Evolutionary conservation across 2,329 filamentous ascomycete species (phyloP).

Genomic region (Alternaria angustiovoidea): DNA sequence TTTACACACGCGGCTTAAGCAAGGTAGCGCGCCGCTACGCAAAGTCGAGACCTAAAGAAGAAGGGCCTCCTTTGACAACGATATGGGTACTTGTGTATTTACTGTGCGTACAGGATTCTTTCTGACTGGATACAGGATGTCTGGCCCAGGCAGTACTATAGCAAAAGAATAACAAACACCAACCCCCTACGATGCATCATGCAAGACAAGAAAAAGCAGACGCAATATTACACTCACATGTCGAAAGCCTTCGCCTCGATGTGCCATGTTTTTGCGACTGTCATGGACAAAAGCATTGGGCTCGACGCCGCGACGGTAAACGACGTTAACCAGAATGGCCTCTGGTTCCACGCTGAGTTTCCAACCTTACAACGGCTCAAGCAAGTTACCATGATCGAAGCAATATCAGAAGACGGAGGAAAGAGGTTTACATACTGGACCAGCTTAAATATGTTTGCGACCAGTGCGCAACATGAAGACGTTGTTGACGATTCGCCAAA

Average conservation of each 20-base stretch:
- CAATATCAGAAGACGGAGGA: not conserved
- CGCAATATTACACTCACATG: not conserved
- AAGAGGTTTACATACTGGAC: not conserved
- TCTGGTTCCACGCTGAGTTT: not conserved
- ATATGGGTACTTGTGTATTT: not conserved
- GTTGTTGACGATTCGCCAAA: not conserved
- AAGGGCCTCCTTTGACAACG: not conserved
- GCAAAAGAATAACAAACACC: not conserved
- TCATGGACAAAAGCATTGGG: not conserved
- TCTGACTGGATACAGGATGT: not conserved
- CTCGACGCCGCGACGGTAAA: not conserved
- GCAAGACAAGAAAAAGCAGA: not conserved
- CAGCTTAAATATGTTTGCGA: not conserved
- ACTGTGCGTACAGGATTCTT: not conserved
- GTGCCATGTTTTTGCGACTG: not conserved
- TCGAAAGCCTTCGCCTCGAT: not conserved
- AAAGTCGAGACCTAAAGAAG: not conserved
- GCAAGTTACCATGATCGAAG: not conserved
- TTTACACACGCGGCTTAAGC: slow-evolving; percentile 1
- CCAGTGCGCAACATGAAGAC: not conserved
- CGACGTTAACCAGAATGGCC: not conserved
- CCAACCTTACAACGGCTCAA: not conserved
- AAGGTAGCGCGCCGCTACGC: not conserved
- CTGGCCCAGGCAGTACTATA: not conserved
- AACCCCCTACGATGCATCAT: not conserved